These are phyloP conservation scores for Rhododendron williamsianum DNA, from an alignment of 148 eudicot species.

Conservation along the genomic window DNA sequence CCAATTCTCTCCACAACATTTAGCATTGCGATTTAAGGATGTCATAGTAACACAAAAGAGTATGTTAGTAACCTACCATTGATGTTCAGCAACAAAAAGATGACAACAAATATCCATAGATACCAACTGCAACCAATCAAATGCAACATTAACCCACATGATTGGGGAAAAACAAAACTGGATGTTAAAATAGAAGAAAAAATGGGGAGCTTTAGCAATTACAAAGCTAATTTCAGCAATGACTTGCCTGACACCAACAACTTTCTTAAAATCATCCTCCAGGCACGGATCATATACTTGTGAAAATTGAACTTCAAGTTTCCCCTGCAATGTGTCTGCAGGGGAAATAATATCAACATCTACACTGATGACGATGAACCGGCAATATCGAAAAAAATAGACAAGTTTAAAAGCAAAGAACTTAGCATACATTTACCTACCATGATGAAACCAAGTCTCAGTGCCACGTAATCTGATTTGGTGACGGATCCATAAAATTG, in stretches of 20 bases:
- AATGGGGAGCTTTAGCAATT: neutral
- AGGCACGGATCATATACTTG: constrained; percentile 96
- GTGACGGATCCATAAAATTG: constrained; percentile 92
- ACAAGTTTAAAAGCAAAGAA: neutral
- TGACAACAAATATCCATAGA: constrained; percentile 79
- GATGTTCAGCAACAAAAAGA: constrained; percentile 86
- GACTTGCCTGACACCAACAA: constrained; percentile 92
- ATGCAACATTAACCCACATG: neutral
- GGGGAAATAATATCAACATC: neutral
- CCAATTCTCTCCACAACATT: neutral
- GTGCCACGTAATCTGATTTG: constrained; percentile 65
- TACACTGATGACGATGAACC: constrained; percentile 1
- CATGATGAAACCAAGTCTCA: constrained; percentile 77
- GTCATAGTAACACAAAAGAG: too few species aligned
- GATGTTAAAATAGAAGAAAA: neutral
- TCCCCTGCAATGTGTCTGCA: constrained; percentile 73
- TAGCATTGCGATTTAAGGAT: neutral
- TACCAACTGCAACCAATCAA: constrained; percentile 78
- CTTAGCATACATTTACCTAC: constrained; percentile 27
- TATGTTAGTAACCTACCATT: constrained; percentile 42
- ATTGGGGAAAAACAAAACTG: neutral
- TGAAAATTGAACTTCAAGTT: constrained; percentile 86
- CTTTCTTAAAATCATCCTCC: constrained; percentile 87
- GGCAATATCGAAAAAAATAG: neutral
- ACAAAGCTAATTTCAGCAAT: neutral